phyloP scores from a whole-genome alignment of 2,329 filamentous ascomycete genomes.

The Atkinsonella texensis region DNA sequence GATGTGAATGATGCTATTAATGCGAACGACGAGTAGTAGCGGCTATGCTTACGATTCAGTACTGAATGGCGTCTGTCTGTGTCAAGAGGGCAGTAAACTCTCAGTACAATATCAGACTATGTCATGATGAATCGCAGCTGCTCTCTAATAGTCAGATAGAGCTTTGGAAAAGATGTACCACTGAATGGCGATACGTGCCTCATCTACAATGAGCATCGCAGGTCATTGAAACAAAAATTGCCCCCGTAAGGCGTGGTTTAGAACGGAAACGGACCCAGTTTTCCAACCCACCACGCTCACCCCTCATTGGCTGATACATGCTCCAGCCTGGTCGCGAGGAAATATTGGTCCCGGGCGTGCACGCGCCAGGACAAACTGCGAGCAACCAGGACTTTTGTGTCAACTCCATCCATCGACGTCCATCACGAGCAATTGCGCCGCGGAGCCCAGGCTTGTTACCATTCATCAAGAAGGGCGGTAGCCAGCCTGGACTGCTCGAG shows the following conservation, averaged over 20 bases:
- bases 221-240: not conserved
- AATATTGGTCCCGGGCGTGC: conserved; percentile 22
- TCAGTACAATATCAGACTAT: not conserved
- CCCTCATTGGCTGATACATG: conserved; percentile 15
- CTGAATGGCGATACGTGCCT: no score
- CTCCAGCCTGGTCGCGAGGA: conserved; percentile 25
- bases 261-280: conserved; percentile 1
- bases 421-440: conserved; percentile 9
- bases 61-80: not conserved
- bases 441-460: conserved; percentile 4
- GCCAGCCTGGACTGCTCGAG: not conserved
- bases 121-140: not conserved
- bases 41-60: not conserved
- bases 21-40: not conserved
- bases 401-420: conserved; percentile 5
- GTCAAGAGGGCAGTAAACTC: not conserved
- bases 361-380: conserved; percentile 5
- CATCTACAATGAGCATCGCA: not conserved
- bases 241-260: not conserved
- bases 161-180: no score
- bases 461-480: not conserved
- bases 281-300: not conserved
- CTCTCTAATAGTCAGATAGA: not conserved
- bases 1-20: not conserved
- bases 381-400: conserved; percentile 6